Evolutionary conservation across 768 basidiomycete genomes (phyloP).

Genomic region (Termitomyces sp.): DNA sequence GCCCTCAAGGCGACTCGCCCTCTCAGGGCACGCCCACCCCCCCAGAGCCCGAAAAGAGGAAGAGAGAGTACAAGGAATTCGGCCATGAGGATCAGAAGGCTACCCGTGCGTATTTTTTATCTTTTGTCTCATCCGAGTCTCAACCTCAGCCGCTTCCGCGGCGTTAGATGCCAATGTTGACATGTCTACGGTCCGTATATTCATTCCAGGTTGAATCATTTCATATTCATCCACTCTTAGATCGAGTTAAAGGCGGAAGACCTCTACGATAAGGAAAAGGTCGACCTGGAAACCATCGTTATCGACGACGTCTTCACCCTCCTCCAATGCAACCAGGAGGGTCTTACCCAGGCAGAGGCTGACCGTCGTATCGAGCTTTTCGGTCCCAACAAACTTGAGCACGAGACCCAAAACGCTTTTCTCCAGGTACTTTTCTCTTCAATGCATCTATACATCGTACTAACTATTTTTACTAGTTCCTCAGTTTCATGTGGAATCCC

Average conservation of each 20-base stretch:
- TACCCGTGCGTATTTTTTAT: slow-evolving; percentile 47
- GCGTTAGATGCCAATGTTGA: slow-evolving; percentile 76
- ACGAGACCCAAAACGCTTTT: slow-evolving; percentile 86
- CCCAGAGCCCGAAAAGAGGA: slow-evolving; percentile 41
- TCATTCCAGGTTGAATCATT: not conserved
- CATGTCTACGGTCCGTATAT: slow-evolving; percentile 47
- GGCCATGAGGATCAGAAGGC: slow-evolving; percentile 65
- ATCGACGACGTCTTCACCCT: slow-evolving; percentile 97
- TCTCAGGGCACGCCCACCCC: slow-evolving; percentile 16
- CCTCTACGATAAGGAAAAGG: slow-evolving; percentile 97
- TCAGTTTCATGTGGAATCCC: slow-evolving; percentile 99
- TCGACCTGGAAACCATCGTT: slow-evolving; percentile 94
- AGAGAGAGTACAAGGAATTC: slow-evolving; percentile 87
- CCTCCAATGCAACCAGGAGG: slow-evolving; percentile 82
- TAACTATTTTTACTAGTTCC: slow-evolving; percentile 46
- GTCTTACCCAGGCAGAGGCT: slow-evolving; percentile 74
- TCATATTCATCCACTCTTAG: slow-evolving; percentile 17
- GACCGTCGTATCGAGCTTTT: slow-evolving; percentile 84
- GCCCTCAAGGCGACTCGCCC: slow-evolving; percentile 45
- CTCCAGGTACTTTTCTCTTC: slow-evolving; percentile 55
- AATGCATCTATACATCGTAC: not conserved
- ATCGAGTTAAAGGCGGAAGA: slow-evolving; percentile 92
- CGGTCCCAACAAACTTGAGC: slow-evolving; percentile 92
- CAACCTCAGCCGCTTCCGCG: too few relatives aligned
- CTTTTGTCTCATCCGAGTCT: slow-evolving; percentile 8